Evolutionary conservation across 345 rosid species (phyloP), one percentile per base, ranked within the genome.

Genomic region (Orychophragmus violaceus): DNA sequence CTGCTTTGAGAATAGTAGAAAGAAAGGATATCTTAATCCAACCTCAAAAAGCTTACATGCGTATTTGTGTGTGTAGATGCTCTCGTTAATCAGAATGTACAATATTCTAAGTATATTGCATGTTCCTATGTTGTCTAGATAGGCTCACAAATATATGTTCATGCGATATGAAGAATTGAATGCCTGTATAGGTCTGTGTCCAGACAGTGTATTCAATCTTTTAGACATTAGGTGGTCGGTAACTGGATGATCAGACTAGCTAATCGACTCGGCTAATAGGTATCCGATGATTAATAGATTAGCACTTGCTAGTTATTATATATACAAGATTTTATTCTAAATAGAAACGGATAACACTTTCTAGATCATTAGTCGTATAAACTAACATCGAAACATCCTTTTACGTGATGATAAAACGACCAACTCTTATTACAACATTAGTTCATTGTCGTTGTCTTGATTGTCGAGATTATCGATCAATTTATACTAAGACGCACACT

Each of bases 1-100:
- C 53, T 72, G 76, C 76, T 59, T 72, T 58, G 71, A 65, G 61
- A 72, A 72, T 59, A 65, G 76, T 72, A 72, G 59, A 59, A 72
- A 50, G 46, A 72, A 72, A 37, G 14, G 29, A 50, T 72, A 72
- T 65, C 46, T 72, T 65, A 72, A 58, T 58, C 29, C 48, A 65
- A 48, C 14, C 29, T 39, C 59, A 10, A 65, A 70, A 65, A 72
- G 76, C 61, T 72, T 58, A 72, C 76, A 72, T 72, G 66, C 53
- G 71, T 64, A 64, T n/a, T 25, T 65, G 71, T 57, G 41, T 71
- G 70, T 57, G 32, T 57, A 64, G 76, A 72, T 64, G 76, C 71
- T 72, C 66, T 57, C 71, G 76, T 64, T 64, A 72, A 64, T 37
- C 59, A 64, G 44, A 72, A 49, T 57, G 51, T 64, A 64, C 65